Percentiles rank a stretch among this genome's conserved stretches.
Conservation (phyloP, 768 basidiomycete species). For the Tylopilus cervinicoccineus region DNA sequence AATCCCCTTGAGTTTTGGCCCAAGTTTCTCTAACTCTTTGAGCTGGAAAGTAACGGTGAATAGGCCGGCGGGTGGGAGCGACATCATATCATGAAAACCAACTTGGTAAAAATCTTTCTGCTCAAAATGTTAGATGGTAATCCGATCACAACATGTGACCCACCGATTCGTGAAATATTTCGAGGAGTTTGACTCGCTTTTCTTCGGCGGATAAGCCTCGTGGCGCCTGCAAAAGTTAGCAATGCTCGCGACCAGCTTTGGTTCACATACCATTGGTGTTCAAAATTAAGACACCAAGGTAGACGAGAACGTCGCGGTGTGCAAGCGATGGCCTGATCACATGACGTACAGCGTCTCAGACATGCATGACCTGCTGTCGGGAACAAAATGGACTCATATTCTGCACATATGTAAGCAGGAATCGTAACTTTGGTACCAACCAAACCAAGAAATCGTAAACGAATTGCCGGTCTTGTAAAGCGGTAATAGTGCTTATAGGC, state of each 20-base stretch:
- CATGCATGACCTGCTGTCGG: not conserved
- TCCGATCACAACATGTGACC: not conserved
- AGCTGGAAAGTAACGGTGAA: constrained; percentile 40
- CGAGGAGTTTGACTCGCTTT: constrained; percentile 82
- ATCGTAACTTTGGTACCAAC: constrained; percentile 14
- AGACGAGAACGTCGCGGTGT: not conserved
- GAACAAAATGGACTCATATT: constrained; percentile 23
- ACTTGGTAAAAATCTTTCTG: constrained; percentile 84
- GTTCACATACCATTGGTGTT: constrained; percentile 19
- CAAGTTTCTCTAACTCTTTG: constrained; percentile 90
- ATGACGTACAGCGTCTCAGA: constrained; percentile 19
- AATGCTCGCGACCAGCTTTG: not conserved
- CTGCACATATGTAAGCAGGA: constrained; percentile 16
- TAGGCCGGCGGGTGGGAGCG: not conserved
- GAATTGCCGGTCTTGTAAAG: constrained; percentile 8
- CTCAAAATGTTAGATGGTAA: constrained; percentile 1
- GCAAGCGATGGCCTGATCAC: constrained; percentile 12
- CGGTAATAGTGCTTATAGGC: constrained; percentile 11
- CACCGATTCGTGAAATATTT: constrained; percentile 93
- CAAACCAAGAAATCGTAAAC: constrained; percentile 21
- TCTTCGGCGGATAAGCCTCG: constrained; percentile 87
- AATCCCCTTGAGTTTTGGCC: constrained; percentile 87
- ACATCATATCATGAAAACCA: not conserved
- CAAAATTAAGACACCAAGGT: not conserved
- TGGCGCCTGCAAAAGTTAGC: constrained; percentile 49